Conservation (phyloP, 345 rosid species). For the Psidium friedrichsthalianum region DNA sequence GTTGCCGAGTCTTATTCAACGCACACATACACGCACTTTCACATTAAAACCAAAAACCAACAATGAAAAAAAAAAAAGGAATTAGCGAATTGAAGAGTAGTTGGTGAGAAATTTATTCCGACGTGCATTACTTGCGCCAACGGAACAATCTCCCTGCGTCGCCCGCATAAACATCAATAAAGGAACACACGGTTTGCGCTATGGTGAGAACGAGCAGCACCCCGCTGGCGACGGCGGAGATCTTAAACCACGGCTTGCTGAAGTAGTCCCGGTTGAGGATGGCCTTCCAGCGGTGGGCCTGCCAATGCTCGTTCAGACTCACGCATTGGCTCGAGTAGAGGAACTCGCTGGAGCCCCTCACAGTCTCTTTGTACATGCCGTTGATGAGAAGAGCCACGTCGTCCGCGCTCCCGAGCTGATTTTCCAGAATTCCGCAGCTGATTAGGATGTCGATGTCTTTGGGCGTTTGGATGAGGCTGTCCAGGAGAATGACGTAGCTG, state of each 20-base stretch:
- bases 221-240: background rate
- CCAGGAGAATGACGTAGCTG: background rate
- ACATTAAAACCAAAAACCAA: too few species aligned
- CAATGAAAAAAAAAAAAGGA: background rate
- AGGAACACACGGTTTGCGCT: background rate
- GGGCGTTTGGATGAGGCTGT: background rate
- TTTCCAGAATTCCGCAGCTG: background rate
- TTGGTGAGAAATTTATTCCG: background rate
- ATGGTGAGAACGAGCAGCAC: background rate
- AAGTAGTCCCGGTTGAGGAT: background rate
- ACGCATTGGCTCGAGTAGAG: rapidly evolving
- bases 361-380: background rate
- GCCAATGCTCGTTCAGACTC: background rate
- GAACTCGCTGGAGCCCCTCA: background rate
- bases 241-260: background rate
- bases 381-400: background rate
- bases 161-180: background rate
- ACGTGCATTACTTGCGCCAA: background rate
- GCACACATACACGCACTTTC: too few species aligned
- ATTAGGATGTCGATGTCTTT: background rate
- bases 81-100: background rate
- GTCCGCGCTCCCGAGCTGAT: background rate
- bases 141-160: background rate
- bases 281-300: background rate
- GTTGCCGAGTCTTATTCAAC: too few species aligned